These are phyloP conservation scores for Jatropha multifida DNA, from an alignment of 441 rosid genomes.

Conservation along the genomic window DNA sequence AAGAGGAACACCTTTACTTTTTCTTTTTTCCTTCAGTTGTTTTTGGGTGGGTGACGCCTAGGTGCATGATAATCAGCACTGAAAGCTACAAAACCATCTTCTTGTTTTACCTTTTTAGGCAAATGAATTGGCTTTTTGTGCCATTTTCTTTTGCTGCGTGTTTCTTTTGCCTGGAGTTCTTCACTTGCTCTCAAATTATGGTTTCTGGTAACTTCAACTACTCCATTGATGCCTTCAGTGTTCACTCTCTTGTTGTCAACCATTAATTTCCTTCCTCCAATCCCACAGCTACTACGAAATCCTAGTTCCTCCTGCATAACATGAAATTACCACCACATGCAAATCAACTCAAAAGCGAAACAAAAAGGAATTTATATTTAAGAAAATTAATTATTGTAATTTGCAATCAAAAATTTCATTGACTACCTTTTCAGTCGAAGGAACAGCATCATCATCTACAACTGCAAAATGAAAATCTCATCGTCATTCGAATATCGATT, in stretches of 20 bases:
- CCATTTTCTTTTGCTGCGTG: neutral
- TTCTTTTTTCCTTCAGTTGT: conserved; percentile 37
- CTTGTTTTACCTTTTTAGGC: conserved; percentile 29
- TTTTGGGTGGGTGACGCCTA: conserved; percentile 84
- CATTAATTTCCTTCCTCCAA: conserved; percentile 27
- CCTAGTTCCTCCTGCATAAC: neutral
- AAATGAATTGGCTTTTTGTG: neutral
- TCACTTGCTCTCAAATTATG: neutral
- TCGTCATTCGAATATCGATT: too few species aligned
- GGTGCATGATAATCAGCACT: conserved; percentile 70
- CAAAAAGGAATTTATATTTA: neutral
- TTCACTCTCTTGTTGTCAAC: neutral
- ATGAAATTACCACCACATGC: neutral
- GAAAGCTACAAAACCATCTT: conserved; percentile 56
- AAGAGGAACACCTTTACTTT: too few species aligned
- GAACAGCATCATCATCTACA: conserved; percentile 11
- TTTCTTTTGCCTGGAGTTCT: neutral
- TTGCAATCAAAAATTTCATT: too few species aligned
- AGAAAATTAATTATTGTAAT: neutral
- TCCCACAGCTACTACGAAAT: neutral
- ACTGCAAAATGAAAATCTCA: neutral
- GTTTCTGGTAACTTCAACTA: neutral
- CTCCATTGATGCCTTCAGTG: neutral
- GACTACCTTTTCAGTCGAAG: conserved; percentile 8
- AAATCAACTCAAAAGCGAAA: neutral